Evolutionary conservation across 2,329 filamentous ascomycete species (phyloP).

Genomic region (Apiospora kogelbergensis): DNA sequence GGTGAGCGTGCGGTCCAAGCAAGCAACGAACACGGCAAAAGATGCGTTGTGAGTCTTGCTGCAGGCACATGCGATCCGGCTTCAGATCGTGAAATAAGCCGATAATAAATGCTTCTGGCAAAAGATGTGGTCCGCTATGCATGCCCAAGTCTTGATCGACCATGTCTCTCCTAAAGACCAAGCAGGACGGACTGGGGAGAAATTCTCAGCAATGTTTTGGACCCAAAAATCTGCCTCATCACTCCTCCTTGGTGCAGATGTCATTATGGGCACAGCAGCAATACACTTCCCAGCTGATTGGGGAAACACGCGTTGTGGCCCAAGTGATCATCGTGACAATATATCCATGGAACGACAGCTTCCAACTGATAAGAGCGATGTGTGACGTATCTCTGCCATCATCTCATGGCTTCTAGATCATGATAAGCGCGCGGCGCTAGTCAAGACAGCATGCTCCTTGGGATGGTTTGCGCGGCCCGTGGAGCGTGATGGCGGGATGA

Average conservation of each 20-base stretch:
- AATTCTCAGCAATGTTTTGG: background rate
- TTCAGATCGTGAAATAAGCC: background rate
- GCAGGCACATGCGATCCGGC: background rate
- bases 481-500: slow-evolving; percentile 2
- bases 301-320: background rate
- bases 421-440: background rate
- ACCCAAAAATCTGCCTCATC: background rate
- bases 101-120: background rate
- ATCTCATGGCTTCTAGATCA: background rate
- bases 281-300: background rate
- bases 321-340: background rate
- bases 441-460: background rate
- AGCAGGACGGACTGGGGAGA: background rate
- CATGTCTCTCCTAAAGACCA: background rate
- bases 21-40: background rate
- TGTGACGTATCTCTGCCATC: background rate
- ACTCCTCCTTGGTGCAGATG: background rate
- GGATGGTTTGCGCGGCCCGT: background rate
- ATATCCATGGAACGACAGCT: background rate
- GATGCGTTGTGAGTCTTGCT: background rate
- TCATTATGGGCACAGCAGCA: background rate
- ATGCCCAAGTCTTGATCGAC: background rate
- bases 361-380: background rate
- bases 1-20: background rate
- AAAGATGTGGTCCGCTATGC: background rate